Evolutionary conservation across 257 asterid genomes (phyloP).

Genomic region (Solanum virginianum): DNA sequence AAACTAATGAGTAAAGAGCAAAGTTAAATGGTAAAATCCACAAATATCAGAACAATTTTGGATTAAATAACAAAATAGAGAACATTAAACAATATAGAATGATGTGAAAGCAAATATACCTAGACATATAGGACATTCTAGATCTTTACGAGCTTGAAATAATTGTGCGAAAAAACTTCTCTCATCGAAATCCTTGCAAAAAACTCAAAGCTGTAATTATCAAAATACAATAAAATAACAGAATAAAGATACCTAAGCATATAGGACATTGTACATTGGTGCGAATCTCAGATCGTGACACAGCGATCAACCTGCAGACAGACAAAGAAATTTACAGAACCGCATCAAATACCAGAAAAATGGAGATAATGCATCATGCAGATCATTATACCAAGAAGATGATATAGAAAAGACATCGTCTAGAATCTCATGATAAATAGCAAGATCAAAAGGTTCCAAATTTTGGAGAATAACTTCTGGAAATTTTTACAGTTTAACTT

Average conservation of each 20-base stretch:
- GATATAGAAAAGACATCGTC: not conserved
- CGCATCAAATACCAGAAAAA: not conserved
- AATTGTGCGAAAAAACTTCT: slow-evolving; percentile 10
- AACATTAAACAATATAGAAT: not conserved
- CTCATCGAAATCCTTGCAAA: slow-evolving; percentile 15
- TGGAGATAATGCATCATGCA: not conserved
- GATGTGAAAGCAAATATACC: slow-evolving; percentile 9
- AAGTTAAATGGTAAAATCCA: not conserved
- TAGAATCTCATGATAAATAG: not conserved
- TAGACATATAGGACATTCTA: slow-evolving; percentile 26
- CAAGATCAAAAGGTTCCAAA: not conserved
- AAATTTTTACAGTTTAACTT: not conserved
- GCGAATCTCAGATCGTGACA: slow-evolving; percentile 21
- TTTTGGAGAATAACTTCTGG: not conserved
- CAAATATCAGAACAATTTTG: not conserved
- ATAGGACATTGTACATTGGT: slow-evolving; percentile 35
- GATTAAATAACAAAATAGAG: not conserved
- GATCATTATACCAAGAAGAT: not conserved
- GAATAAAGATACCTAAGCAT: slow-evolving; percentile 27
- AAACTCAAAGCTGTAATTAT: slow-evolving; percentile 1
- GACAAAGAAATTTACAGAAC: not conserved
- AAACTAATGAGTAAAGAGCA: not conserved
- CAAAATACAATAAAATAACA: not conserved
- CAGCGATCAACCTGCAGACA: slow-evolving; percentile 19
- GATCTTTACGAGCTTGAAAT: slow-evolving; percentile 9